Base-by-base conservation (phyloP, 2,329 filamentous ascomycete genomes). In the Trichophaea hybrida region DNA sequence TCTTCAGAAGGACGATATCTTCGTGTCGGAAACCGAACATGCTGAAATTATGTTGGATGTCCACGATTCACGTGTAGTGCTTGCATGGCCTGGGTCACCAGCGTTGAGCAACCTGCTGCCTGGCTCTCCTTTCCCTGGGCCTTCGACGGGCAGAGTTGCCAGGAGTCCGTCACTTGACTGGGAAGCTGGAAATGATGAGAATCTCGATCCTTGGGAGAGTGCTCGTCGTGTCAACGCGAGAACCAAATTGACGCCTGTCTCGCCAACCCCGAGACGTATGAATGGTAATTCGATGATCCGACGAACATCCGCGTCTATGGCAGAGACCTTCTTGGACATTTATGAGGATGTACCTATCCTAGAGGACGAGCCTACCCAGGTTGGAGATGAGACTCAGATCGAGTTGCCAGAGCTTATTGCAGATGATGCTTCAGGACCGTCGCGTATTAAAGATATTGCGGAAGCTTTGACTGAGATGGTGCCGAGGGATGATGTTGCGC, bases 11-110 rank as follows among this genome's bases (percentile, higher is more conserved):
- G 88, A 86, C 15, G 89, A 95, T 71, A 86, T 82, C 54, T 97
- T 96, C 73, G 85, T 84, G 51, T 94, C 89, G 60, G 88, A 94
- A 73, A 90, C 89, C 34, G 87, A 90, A 70, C 82, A 84, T 66
- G 83, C 83, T 15, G 89, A 94, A 69, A 89, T 98, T 71, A 94
- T 98, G 82, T 76, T 98, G 64, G 90, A 97, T 71, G 89, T 97
- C 46, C 88, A 95, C 69, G 90, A 94, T 70, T 84, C 89, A 57
- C 86, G 93, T 64, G 88, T 97, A 49, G 78, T 95, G 72, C 76
- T 98, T 63, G 82, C 84, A 70, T 97, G 93, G 91, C 93, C 93
- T 49, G 7, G 32, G n/a, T 10, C 8, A 12, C 8, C 4, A 31
- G 44, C 34, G n/a, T n/a, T 8, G 8, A 15, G 10, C n/a, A 40